Conservation (phyloP, 2,329 filamentous ascomycete species). For the Cytospora schulzeri region DNA sequence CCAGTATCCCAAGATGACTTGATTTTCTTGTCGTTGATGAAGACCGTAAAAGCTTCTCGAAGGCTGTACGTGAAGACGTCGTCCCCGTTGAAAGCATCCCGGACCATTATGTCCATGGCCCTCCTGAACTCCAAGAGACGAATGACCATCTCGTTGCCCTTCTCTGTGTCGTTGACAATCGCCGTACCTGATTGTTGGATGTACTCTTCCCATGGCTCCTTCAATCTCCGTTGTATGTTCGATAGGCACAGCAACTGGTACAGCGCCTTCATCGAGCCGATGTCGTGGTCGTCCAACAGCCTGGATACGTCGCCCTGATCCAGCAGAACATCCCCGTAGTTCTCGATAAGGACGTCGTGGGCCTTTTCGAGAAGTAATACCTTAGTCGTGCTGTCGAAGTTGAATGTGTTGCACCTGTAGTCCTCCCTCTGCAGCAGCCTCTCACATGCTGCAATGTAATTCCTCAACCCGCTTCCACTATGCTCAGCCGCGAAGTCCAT, state of each 20-base stretch:
- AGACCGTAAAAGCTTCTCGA: conserved; percentile 81
- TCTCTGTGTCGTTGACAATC: conserved; percentile 79
- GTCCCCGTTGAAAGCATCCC: conserved; percentile 74
- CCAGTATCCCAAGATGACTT: conserved; percentile 74
- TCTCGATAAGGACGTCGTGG: conserved; percentile 70
- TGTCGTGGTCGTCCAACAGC: conserved; percentile 71
- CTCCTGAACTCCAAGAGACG: conserved; percentile 80
- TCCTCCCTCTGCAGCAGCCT: conserved; percentile 72
- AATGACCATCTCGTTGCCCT: conserved; percentile 83
- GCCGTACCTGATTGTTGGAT: conserved; percentile 72
- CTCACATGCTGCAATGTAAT: conserved; percentile 74
- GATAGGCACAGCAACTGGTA: conserved; percentile 77
- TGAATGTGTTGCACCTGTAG: conserved; percentile 75
- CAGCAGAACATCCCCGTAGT: conserved; percentile 67
- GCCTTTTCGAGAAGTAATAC: conserved; percentile 73
- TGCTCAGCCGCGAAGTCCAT: conserved; percentile 68
- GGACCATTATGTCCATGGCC: conserved; percentile 74
- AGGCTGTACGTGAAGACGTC: conserved; percentile 77
- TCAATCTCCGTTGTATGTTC: conserved; percentile 69
- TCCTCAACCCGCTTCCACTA: conserved; percentile 65
- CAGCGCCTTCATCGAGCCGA: conserved; percentile 71
- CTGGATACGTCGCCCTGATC: conserved; percentile 68
- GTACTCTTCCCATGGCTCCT: conserved; percentile 74
- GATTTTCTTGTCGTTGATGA: conserved; percentile 88
- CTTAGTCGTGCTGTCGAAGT: conserved; percentile 81